Percentiles rank a stretch among this genome's conserved stretches.
Conservation (phyloP, 2,329 filamentous ascomycete genomes). For the Diaporthe amygdali region DNA sequence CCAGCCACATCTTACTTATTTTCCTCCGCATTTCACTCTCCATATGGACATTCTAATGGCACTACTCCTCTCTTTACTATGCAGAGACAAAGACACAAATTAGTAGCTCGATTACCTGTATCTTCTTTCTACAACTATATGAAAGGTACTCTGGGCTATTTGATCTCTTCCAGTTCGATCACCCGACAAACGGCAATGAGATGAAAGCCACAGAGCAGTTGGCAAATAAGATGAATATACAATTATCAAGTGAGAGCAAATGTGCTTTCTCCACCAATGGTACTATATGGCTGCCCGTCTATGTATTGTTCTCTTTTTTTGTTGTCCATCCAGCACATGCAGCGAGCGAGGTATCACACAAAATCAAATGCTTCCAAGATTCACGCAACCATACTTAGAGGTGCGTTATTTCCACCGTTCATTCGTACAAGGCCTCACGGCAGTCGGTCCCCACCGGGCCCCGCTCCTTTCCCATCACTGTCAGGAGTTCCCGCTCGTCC, state of each 20-base stretch:
- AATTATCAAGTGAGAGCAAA: background rate
- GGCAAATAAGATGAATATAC: background rate
- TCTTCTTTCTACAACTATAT: too few relatives aligned
- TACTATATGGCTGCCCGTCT: background rate
- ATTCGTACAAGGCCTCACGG: background rate
- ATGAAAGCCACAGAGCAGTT: too few relatives aligned
- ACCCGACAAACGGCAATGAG: too few relatives aligned
- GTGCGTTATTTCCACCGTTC: background rate
- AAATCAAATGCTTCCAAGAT: background rate
- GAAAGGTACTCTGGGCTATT: too few relatives aligned
- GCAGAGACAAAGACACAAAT: too few relatives aligned
- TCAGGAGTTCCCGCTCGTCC: background rate
- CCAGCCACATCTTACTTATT: too few relatives aligned
- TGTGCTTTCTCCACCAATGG: background rate
- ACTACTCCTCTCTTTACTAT: too few relatives aligned
- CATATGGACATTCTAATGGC: too few relatives aligned
- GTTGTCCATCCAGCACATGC: background rate
- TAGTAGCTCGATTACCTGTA: too few relatives aligned
- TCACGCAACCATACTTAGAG: background rate
- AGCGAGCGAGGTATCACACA: conserved; percentile 15
- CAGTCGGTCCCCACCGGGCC: too few relatives aligned
- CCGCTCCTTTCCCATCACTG: background rate
- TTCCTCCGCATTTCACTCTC: too few relatives aligned
- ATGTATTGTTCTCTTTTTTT: background rate
- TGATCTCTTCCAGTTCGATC: too few relatives aligned